A percentile compares a stretch with the other conserved stretches of the same genome.
These are phyloP conservation scores for Carex littledalei DNA, from an alignment of 176 grass and related monocot genomes.

Conservation along the genomic window DNA sequence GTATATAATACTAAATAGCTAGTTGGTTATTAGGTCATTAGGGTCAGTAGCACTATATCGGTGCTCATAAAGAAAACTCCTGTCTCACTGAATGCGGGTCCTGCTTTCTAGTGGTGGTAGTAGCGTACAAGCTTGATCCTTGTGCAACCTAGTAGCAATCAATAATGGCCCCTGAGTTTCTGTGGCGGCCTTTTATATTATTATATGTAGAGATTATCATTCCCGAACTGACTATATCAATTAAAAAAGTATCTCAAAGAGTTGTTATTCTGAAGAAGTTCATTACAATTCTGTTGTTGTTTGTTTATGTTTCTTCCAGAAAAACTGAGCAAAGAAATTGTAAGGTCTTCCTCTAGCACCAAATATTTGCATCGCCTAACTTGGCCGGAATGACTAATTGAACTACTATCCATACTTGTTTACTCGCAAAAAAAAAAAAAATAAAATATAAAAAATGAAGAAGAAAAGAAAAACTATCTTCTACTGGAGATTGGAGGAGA, in stretches of 20 bases:
- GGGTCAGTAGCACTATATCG: not conserved
- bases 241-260: not conserved
- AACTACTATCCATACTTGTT: not conserved
- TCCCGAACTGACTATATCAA: not conserved
- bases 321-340: not conserved
- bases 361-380: not conserved
- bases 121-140: not conserved
- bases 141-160: not conserved
- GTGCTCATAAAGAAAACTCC: not conserved
- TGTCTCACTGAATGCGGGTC: not conserved
- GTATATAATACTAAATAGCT: conserved; percentile 12
- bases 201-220: not conserved
- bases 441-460: too few species aligned
- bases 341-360: not conserved
- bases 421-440: too few species aligned
- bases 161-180: not conserved
- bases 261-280: too few species aligned
- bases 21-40: not conserved
- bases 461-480: not conserved
- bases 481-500: too few species aligned
- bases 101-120: not conserved
- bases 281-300: not conserved
- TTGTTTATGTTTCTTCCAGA: not conserved
- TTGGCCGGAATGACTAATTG: not conserved
- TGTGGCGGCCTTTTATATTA: not conserved